A percentile compares a stretch with the other conserved stretches of the same genome.
Evolutionary conservation across 345 rosid species (phyloP).

Genomic region (Syzygium grande): DNA sequence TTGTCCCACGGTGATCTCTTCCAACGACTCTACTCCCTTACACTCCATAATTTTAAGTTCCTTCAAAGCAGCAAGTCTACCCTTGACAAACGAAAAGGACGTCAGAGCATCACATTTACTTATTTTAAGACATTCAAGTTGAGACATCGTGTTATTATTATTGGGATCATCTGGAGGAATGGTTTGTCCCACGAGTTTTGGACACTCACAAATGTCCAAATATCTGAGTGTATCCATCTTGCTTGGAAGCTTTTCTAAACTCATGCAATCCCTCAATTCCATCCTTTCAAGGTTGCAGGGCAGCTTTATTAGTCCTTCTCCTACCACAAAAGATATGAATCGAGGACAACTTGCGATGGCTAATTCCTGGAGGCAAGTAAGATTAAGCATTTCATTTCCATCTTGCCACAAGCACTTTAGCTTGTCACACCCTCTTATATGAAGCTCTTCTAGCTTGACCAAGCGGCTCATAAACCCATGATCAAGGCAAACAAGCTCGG

Average conservation of each 20-base stretch:
- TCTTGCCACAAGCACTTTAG: not conserved
- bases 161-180: not conserved
- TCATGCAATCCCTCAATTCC: accelerated
- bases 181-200: not conserved
- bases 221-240: not conserved
- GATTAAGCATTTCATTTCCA: not conserved
- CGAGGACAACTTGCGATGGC: accelerated
- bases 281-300: not conserved
- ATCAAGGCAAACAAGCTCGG: too few species aligned
- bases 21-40: too few species aligned
- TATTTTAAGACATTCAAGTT: not conserved
- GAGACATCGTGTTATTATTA: not conserved
- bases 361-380: not conserved
- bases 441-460: not conserved
- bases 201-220: accelerated
- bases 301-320: not conserved
- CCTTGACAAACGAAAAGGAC: not conserved
- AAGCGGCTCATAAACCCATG: not conserved
- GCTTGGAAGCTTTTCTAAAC: not conserved
- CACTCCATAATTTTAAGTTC: accelerated
- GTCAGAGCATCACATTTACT: accelerated
- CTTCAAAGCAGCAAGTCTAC: not conserved
- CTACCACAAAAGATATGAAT: not conserved
- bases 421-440: not conserved
- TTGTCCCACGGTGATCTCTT: too few species aligned